phyloP scores from a whole-genome alignment of 176 grass and related monocot genomes.

The Paspalum vaginatum region DNA sequence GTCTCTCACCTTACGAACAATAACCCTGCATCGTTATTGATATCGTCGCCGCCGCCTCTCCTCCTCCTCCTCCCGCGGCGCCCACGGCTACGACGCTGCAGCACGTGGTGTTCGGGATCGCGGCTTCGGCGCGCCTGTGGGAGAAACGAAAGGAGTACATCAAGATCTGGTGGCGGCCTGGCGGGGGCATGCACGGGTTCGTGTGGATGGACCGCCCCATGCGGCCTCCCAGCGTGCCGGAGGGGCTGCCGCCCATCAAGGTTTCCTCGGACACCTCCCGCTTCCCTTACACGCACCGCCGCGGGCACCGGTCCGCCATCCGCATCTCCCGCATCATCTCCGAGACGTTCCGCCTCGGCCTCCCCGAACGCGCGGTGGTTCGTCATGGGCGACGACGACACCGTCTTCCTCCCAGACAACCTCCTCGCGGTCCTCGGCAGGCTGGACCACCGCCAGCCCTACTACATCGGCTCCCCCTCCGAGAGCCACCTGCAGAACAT shows the following conservation, averaged over 20 bases:
- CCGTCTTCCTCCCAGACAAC: conserved; percentile 88
- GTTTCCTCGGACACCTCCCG: conserved; percentile 72
- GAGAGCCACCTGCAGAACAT: conserved; percentile 95
- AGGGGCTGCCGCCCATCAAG: conserved; percentile 61
- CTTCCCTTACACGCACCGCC: conserved; percentile 86
- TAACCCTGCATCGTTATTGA: background rate
- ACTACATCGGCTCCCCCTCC: conserved; percentile 90
- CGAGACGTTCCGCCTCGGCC: conserved; percentile 83
- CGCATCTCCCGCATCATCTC: conserved; percentile 97
- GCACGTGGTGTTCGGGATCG: conserved; percentile 97
- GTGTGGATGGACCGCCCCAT: conserved; percentile 87
- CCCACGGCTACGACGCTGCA: conserved; percentile 67
- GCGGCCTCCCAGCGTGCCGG: conserved; percentile 52
- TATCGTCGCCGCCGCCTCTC: conserved; percentile 10
- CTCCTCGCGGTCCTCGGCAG: conserved; percentile 66
- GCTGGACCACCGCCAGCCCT: conserved; percentile 85
- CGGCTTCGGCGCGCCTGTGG: conserved; percentile 80
- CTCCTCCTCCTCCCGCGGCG: conserved; percentile 19
- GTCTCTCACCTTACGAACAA: conserved; percentile 33
- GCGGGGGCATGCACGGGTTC: conserved; percentile 75
- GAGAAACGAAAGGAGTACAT: conserved; percentile 94
- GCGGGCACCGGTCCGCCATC: conserved; percentile 84
- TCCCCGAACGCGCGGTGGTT: conserved; percentile 76
- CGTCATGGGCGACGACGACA: conserved; percentile 99
- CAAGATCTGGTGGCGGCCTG: conserved; percentile 81